Evolutionary conservation across 257 asterid genomes (phyloP).

Genomic region (Vinca minor): DNA sequence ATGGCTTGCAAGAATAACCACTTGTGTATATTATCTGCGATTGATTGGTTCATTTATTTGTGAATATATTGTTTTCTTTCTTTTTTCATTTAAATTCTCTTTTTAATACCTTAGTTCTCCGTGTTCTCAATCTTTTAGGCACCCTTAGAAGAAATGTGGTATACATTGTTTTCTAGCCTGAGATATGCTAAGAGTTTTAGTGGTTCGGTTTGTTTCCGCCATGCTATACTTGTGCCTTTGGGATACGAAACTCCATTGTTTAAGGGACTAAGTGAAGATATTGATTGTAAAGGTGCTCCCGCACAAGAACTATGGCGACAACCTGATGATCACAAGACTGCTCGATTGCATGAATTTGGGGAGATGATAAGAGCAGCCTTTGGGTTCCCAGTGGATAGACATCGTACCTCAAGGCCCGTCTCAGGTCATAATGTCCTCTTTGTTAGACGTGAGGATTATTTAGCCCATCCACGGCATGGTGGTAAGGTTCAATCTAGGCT

Average conservation of each 20-base stretch:
- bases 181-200: slow-evolving; percentile 71
- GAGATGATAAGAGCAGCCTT: slow-evolving; percentile 92
- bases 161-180: slow-evolving; percentile 68
- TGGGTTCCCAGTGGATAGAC: slow-evolving; percentile 55
- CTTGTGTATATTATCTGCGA: background rate
- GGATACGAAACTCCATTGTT: slow-evolving; percentile 92
- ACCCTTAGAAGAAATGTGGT: slow-evolving; percentile 89
- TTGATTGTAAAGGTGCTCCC: slow-evolving; percentile 61
- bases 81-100: background rate
- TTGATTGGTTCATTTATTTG: too few relatives aligned
- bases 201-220: slow-evolving; percentile 76
- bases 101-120: background rate
- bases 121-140: slow-evolving; percentile 36
- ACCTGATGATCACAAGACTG: slow-evolving; percentile 53
- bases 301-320: slow-evolving; percentile 62
- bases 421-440: slow-evolving; percentile 64
- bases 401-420: slow-evolving; percentile 23
- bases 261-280: slow-evolving; percentile 57
- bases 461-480: slow-evolving; percentile 89
- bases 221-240: slow-evolving; percentile 71
- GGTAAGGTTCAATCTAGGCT: slow-evolving; percentile 86
- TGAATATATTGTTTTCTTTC: too few relatives aligned
- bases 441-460: slow-evolving; percentile 86
- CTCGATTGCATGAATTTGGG: slow-evolving; percentile 87
- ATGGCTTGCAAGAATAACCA: background rate